Conservation (phyloP, 148 eudicot genomes). For the Vaccinium myrtillus region DNA sequence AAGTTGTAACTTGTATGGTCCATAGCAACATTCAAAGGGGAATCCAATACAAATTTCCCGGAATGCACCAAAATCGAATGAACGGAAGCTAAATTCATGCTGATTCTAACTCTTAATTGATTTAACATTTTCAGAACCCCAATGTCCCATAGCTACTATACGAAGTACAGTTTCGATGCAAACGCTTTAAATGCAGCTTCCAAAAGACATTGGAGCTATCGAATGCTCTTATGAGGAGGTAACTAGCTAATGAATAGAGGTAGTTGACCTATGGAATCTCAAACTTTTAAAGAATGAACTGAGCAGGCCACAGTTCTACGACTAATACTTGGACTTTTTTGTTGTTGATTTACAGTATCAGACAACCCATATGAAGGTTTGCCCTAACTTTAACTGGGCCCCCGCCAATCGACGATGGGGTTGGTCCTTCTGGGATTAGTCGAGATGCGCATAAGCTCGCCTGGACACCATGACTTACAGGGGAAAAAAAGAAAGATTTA, state of each 20-base stretch:
- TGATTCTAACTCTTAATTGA: not conserved
- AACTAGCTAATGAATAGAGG: conserved; percentile 18
- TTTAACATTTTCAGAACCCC: not conserved
- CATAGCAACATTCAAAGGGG: not conserved
- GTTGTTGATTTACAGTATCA: not conserved
- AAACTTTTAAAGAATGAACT: not conserved
- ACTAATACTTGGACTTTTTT: not conserved
- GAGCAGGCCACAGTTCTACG: not conserved
- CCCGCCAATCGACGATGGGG: not conserved
- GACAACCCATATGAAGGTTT: not conserved
- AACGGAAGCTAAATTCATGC: not conserved
- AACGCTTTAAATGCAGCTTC: not conserved
- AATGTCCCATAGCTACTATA: not conserved
- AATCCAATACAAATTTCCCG: conserved; percentile 1
- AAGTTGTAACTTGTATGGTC: not conserved
- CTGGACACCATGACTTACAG: not conserved
- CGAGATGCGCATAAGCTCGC: not conserved
- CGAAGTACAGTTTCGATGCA: not conserved
- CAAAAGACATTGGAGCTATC: not conserved
- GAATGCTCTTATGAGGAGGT: conserved; percentile 8
- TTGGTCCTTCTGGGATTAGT: not conserved
- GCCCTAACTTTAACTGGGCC: not conserved
- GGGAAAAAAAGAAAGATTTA: not conserved
- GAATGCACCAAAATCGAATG: not conserved
- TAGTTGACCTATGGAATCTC: not conserved